These are phyloP conservation scores for Teunomyces aglyptinius DNA, from an alignment of 805 yeast species.

Conservation along the genomic window DNA sequence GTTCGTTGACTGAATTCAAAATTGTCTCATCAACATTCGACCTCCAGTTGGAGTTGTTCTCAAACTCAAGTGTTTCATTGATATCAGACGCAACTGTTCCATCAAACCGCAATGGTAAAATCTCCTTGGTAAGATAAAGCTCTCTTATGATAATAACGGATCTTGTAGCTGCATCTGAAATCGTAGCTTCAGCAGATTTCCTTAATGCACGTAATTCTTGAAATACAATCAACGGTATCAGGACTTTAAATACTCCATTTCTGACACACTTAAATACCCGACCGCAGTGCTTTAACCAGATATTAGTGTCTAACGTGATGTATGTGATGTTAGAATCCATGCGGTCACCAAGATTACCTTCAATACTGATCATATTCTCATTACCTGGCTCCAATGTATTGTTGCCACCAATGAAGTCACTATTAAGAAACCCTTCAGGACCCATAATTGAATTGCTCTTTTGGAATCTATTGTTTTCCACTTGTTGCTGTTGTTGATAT, in stretches of 20 bases:
- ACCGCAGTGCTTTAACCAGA: conserved; percentile 82
- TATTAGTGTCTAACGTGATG: conserved; percentile 71
- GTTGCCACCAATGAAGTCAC: conserved; percentile 19
- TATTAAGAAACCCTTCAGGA: conserved; percentile 24
- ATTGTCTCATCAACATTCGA: conserved; percentile 70
- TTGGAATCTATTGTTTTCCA: conserved; percentile 11
- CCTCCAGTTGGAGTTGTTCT: conserved; percentile 70
- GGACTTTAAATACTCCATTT: conserved; percentile 54
- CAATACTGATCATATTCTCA: conserved; percentile 13
- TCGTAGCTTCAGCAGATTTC: conserved; percentile 67
- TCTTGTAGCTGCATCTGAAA: conserved; percentile 77
- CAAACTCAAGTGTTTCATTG: conserved; percentile 73
- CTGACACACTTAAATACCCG: conserved; percentile 67
- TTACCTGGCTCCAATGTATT: conserved; percentile 13
- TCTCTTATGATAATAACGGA: conserved; percentile 75
- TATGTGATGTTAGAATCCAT: conserved; percentile 58
- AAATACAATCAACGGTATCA: conserved; percentile 72
- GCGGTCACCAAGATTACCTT: conserved; percentile 54
- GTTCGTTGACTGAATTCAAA: conserved; percentile 46
- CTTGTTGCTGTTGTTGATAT: conserved; percentile 19
- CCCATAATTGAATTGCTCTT: conserved; percentile 9
- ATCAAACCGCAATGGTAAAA: conserved; percentile 63
- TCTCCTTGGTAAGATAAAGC: conserved; percentile 52
- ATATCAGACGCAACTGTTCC: conserved; percentile 67
- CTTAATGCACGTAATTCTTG: conserved; percentile 73